Base-by-base conservation (phyloP, 2,329 filamentous ascomycete genomes). In the Neonectria punicea region DNA sequence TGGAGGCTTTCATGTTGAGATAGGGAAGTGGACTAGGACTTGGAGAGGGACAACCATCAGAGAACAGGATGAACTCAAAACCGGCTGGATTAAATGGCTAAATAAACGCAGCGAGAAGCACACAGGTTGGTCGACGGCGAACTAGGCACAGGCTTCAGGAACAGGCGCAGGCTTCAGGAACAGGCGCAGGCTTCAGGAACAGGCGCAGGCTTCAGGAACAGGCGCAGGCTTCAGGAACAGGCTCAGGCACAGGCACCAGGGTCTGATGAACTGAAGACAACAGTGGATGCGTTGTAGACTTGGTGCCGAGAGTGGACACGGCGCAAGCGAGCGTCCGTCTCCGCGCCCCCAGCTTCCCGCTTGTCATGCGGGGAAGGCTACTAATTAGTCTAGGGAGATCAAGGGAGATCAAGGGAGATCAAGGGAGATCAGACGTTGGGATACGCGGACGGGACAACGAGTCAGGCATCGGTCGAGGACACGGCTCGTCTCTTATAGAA, bases 1-100 rank as follows among this genome's bases (percentile, higher is more conserved):
- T 25, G 13, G 55, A 53, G 44, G 34, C 16, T 28, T 58, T 66
- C 64, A 66, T 66, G 16, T n/a, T 30, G 51, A 8, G 39, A n/a
- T 41, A 41, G 14, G 16, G 39, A 18, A 16, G 16, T n/a, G 16
- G n/a, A 41, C 39, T 18, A 18, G 8, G 39, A 41, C 39, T 41
- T 43, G 39, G n/a, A 18, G 39, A 43, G 39, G n/a, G n/a, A 11
- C 8, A 20, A 43, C 8, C n/a, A 11, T 5, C n/a, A 43, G n/a
- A 43, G n/a, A 4, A 43, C n/a, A n/a, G 10, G n/a, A 43, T 9
- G 39, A 43, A 43, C 5, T 16, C 39, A 41, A 41, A 11, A 41
- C 39, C 1, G 16, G 39, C n/a, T 43, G 39, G n/a, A 43, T 43
- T 43, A 43, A 20, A 5, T 11, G 39, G 10, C 39, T 20, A 43